phyloP scores from a whole-genome alignment of 345 rosid genomes.

The Erysimum cheiranthoides region DNA sequence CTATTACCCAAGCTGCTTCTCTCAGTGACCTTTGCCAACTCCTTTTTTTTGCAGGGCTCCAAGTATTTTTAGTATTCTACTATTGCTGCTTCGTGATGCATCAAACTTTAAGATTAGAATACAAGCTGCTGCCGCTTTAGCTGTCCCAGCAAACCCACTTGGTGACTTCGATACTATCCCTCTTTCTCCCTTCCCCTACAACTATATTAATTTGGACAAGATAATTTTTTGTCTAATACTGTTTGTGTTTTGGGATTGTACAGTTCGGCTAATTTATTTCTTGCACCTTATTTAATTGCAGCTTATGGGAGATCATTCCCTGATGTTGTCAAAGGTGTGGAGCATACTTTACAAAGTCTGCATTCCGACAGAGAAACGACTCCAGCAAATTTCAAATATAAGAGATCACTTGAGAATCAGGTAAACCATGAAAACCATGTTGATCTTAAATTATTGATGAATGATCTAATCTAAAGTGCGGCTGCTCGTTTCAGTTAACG shows the following conservation, averaged over 20 bases:
- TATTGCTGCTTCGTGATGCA: slow-evolving; percentile 84
- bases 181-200: slow-evolving; percentile 8
- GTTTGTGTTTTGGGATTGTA: slow-evolving; percentile 15
- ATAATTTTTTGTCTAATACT: background rate
- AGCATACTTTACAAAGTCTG: slow-evolving; percentile 73
- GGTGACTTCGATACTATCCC: slow-evolving; percentile 54
- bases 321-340: slow-evolving; percentile 86
- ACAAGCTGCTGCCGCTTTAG: slow-evolving; percentile 96
- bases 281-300: slow-evolving; percentile 42
- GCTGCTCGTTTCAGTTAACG: slow-evolving; percentile 63
- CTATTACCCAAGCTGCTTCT: slow-evolving; percentile 33
- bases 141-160: slow-evolving; percentile 69
- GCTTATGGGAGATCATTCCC: slow-evolving; percentile 87
- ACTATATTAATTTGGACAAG: slow-evolving; percentile 13
- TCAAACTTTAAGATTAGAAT: slow-evolving; percentile 93
- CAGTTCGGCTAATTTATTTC: slow-evolving; percentile 26
- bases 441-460: slow-evolving; percentile 21
- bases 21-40: slow-evolving; percentile 3
- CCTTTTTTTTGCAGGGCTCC: slow-evolving; percentile 73
- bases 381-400: slow-evolving; percentile 81
- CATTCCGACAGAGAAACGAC: slow-evolving; percentile 62
- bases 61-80: slow-evolving; percentile 80
- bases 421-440: slow-evolving; percentile 43
- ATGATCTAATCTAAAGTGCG: slow-evolving; percentile 1
- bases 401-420: slow-evolving; percentile 84